Evolutionary conservation across 1,139 yeast species (phyloP).

Genomic region (Scheffersomyces parashehatae): DNA sequence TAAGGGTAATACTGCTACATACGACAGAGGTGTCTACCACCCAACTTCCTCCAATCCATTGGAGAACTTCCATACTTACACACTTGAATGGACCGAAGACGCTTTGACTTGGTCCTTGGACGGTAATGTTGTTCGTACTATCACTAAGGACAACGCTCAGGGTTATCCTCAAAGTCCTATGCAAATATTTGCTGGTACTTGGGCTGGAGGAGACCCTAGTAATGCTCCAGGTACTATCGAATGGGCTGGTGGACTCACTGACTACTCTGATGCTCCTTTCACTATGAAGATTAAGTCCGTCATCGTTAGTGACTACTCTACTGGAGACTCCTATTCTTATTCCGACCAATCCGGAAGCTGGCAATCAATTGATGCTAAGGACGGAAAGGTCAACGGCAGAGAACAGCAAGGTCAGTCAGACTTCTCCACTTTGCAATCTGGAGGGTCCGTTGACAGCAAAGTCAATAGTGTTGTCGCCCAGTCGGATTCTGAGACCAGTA

Average conservation of each 20-base stretch:
- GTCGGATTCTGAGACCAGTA: constrained; percentile 4
- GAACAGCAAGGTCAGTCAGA: constrained; percentile 48
- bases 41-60: constrained; percentile 50
- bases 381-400: constrained; percentile 69
- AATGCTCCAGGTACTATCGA: constrained; percentile 70
- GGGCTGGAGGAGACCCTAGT: constrained; percentile 82
- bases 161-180: constrained; percentile 83
- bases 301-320: constrained; percentile 74
- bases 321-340: constrained; percentile 70
- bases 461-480: background rate
- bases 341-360: constrained; percentile 64
- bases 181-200: constrained; percentile 65
- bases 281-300: constrained; percentile 64
- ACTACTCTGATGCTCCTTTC: constrained; percentile 66
- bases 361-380: constrained; percentile 64
- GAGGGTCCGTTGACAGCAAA: constrained; percentile 13
- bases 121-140: constrained; percentile 58
- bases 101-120: constrained; percentile 62
- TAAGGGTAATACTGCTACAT: constrained; percentile 75
- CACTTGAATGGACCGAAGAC: constrained; percentile 78
- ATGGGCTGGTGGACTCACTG: constrained; percentile 85
- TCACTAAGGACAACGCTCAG: constrained; percentile 50
- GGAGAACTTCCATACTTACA: constrained; percentile 65
- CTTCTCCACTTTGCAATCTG: constrained; percentile 38
- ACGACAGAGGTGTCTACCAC: constrained; percentile 77